These are phyloP conservation scores for Pichia insulana DNA, from an alignment of 805 yeast genomes.

Conservation along the genomic window DNA sequence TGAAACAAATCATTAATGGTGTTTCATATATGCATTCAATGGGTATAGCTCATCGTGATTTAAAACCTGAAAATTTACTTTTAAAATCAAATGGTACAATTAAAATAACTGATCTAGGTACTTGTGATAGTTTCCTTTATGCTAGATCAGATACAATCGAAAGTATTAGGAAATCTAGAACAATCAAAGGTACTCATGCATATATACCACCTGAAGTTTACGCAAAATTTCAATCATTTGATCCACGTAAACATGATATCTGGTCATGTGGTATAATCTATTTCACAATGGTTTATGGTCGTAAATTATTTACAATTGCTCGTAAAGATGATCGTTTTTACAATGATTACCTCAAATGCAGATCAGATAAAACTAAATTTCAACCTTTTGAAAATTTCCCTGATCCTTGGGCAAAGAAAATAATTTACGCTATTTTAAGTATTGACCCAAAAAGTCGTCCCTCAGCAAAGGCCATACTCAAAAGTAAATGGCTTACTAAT, in stretches of 20 bases:
- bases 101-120: constrained; percentile 86
- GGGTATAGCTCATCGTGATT: constrained; percentile 86
- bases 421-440: too few species aligned
- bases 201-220: constrained; percentile 90
- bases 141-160: not conserved
- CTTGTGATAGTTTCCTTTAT: constrained; percentile 57
- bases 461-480: too few species aligned
- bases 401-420: too few species aligned
- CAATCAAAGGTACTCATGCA: constrained; percentile 73
- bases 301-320: constrained; percentile 88
- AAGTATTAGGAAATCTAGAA: not conserved
- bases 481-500: too few species aligned
- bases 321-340: constrained; percentile 74
- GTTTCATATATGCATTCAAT: constrained; percentile 82
- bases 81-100: constrained; percentile 63
- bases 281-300: constrained; percentile 91
- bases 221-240: constrained; percentile 48
- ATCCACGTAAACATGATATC: constrained; percentile 74
- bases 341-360: constrained; percentile 44
- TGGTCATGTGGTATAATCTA: constrained; percentile 94
- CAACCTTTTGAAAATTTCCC: too few species aligned
- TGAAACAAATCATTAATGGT: constrained; percentile 76
- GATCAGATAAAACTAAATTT: too few species aligned
- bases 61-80: constrained; percentile 80
- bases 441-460: too few species aligned